Evolutionary conservation across 164 flowering plant species (phyloP).

Genomic region (Platanus orientalis): DNA sequence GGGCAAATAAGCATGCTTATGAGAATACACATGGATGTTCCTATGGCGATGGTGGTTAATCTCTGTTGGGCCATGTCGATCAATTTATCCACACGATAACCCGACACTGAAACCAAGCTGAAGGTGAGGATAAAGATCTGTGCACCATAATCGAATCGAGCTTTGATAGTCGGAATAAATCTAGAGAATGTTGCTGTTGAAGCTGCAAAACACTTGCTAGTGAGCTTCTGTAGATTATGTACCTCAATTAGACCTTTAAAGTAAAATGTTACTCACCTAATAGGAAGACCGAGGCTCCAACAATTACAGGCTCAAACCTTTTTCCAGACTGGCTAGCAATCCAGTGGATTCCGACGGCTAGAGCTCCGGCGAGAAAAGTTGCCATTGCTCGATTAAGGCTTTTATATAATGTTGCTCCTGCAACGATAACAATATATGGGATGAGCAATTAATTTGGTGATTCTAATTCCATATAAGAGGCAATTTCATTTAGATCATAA

Average conservation of each 20-base stretch:
- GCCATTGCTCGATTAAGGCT: conserved; percentile 55
- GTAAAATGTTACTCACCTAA: conserved; percentile 36
- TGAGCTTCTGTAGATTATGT: not conserved
- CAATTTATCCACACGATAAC: conserved; percentile 59
- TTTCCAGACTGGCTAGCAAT: conserved; percentile 53
- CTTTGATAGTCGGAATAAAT: conserved; percentile 66
- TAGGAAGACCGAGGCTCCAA: conserved; percentile 55
- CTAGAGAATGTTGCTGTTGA: conserved; percentile 67
- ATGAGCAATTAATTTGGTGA: no score
- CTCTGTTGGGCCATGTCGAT: conserved; percentile 52
- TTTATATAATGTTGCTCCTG: conserved; percentile 67
- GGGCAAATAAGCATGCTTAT: conserved; percentile 55
- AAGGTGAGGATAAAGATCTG: conserved; percentile 79
- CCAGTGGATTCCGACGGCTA: conserved; percentile 63
- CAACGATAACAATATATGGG: not conserved
- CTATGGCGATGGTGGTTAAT: conserved; percentile 64
- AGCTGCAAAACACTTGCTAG: conserved; percentile 34
- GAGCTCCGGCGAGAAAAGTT: conserved; percentile 61
- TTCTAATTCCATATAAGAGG: no score
- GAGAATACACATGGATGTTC: conserved; percentile 53
- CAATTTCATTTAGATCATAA: no score
- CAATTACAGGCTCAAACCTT: conserved; percentile 49
- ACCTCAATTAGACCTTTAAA: not conserved
- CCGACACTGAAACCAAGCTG: conserved; percentile 73
- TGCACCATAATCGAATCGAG: conserved; percentile 69